Conservation (phyloP, 257 asterid species). For the Coffea eugenioides region DNA sequence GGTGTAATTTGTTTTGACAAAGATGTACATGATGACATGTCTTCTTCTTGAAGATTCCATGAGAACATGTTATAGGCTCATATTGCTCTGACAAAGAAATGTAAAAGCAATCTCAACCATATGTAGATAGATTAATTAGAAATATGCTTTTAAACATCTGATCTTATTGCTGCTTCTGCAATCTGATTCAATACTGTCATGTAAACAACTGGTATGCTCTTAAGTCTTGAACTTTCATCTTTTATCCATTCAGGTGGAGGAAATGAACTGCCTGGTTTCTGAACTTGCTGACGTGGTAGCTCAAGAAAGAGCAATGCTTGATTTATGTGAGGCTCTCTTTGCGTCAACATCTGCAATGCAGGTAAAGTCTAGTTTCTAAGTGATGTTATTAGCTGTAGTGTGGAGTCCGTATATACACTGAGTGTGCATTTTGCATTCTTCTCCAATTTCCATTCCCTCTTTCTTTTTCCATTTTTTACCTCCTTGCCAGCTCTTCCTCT, state of each 20-base stretch:
- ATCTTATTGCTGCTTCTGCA: background rate
- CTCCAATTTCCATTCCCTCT: background rate
- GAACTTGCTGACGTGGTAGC: constrained; percentile 85
- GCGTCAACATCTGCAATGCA: constrained; percentile 64
- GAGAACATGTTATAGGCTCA: background rate
- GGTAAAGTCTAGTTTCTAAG: constrained; percentile 37
- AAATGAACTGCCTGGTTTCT: constrained; percentile 56
- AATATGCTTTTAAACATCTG: background rate
- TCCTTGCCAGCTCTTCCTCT: background rate
- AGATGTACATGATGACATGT: background rate
- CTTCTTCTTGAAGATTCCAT: background rate
- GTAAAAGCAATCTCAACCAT: background rate
- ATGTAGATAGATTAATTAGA: background rate
- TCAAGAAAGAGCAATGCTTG: constrained; percentile 75
- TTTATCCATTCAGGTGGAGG: constrained; percentile 56
- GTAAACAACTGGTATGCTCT: background rate
- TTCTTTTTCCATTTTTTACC: background rate
- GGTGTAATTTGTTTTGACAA: background rate
- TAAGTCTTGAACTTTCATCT: constrained; percentile 2
- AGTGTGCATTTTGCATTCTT: background rate
- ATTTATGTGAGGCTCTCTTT: constrained; percentile 64
- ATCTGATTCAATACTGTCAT: background rate
- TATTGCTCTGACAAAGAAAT: background rate
- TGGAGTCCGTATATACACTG: background rate
- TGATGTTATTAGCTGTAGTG: background rate